Conservation (phyloP, 371 early-diverging fungal species). For the Mucor indicus region DNA sequence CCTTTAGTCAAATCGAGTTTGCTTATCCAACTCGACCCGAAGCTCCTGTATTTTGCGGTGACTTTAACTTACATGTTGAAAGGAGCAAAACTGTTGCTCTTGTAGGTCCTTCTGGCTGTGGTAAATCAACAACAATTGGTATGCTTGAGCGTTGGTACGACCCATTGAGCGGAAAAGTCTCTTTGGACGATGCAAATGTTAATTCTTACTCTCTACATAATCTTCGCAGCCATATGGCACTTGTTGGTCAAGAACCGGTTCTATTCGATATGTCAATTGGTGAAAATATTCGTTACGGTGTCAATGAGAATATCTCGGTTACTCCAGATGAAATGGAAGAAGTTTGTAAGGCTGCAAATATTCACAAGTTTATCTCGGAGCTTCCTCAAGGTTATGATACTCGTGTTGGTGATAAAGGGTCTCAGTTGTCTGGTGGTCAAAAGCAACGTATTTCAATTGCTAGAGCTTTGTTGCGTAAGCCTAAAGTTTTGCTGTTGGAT, state of each 20-base stretch:
- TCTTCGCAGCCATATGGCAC: slow-evolving; percentile 70
- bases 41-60: slow-evolving; percentile 71
- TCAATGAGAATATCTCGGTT: slow-evolving; percentile 35
- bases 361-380: slow-evolving; percentile 70
- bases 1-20: slow-evolving; percentile 64
- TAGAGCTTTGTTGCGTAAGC: slow-evolving; percentile 77
- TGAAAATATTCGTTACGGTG: slow-evolving; percentile 79
- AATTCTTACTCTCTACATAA: slow-evolving; percentile 55
- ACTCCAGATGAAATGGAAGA: slow-evolving; percentile 58
- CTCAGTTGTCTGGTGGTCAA: slow-evolving; percentile 70
- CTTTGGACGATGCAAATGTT: slow-evolving; percentile 68
- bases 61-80: slow-evolving; percentile 65
- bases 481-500: slow-evolving; percentile 86
- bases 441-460: slow-evolving; percentile 74
- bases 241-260: slow-evolving; percentile 88
- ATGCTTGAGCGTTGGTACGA: slow-evolving; percentile 90
- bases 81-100: slow-evolving; percentile 80
- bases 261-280: slow-evolving; percentile 76
- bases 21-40: slow-evolving; percentile 82
- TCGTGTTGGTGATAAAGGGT: slow-evolving; percentile 72
- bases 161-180: slow-evolving; percentile 54
- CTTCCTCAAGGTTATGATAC: slow-evolving; percentile 82
- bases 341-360: slow-evolving; percentile 69
- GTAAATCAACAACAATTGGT: slow-evolving; percentile 83
- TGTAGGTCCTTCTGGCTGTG: slow-evolving; percentile 86